These are phyloP conservation scores for Candida coleopterorum DNA, from an alignment of 805 yeast species.

Conservation along the genomic window DNA sequence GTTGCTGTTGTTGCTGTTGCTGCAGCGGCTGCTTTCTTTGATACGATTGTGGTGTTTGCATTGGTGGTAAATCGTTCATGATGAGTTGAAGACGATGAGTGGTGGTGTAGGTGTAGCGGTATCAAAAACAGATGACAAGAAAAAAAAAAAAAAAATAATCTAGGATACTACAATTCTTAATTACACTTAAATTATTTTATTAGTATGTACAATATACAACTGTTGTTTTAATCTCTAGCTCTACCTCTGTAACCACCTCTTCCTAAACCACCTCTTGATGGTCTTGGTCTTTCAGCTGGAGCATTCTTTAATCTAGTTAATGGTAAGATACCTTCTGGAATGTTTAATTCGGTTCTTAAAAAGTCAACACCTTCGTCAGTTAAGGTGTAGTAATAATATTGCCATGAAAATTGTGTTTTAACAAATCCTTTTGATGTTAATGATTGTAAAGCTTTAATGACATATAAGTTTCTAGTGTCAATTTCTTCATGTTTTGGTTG, in stretches of 20 bases:
- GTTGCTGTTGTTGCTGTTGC: constrained; percentile 10
- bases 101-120: no score
- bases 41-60: constrained; percentile 43
- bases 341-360: constrained; percentile 96
- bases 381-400: constrained; percentile 99
- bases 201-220: constrained; percentile 1
- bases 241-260: constrained; percentile 54
- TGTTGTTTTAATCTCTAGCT: constrained; percentile 41
- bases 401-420: constrained; percentile 99
- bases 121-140: no score
- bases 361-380: constrained; percentile 99
- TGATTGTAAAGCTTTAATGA: constrained; percentile 98
- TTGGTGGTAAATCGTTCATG: constrained; percentile 38
- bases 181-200: constrained; percentile 1
- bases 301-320: constrained; percentile 94
- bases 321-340: constrained; percentile 98
- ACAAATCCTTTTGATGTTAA: constrained; percentile 98
- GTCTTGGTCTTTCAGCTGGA: constrained; percentile 73
- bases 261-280: constrained; percentile 35
- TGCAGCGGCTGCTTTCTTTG: constrained; percentile 15
- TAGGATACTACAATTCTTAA: neutral
- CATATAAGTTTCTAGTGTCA: constrained; percentile 96
- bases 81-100: no score
- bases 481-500: constrained; percentile 97
- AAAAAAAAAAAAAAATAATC: neutral